Percentiles rank a stretch among this genome's conserved stretches.
Conservation (phyloP, 148 eudicot species). For the Vaccinium darrowii region DNA sequence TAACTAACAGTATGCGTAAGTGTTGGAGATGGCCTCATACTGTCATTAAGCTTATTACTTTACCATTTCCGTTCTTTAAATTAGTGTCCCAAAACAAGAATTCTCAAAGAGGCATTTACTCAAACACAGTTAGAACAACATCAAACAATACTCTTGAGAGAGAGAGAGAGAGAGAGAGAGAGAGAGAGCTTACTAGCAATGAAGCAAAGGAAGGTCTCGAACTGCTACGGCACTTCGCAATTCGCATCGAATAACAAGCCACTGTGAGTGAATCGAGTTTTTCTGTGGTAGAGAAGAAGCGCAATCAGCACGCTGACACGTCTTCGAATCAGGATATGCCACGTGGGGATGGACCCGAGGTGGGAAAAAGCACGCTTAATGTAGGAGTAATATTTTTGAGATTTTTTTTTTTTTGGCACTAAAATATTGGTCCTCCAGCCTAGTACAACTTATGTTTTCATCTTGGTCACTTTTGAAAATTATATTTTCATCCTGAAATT, state of each 20-base stretch:
- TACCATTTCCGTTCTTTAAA: background rate
- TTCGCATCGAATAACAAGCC: too few species aligned
- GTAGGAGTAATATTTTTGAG: too few species aligned
- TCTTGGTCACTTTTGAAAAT: too few species aligned
- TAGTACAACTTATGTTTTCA: too few species aligned
- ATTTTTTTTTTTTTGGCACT: too few species aligned
- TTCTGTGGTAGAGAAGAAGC: conserved; percentile 3
- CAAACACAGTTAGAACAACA: conserved; percentile 16
- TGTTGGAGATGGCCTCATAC: background rate
- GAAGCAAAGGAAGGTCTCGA: conserved; percentile 1
- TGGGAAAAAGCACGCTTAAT: background rate
- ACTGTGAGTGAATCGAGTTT: background rate
- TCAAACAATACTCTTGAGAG: background rate
- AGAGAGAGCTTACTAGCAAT: conserved; percentile 5
- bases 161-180: background rate
- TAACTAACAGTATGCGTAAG: background rate
- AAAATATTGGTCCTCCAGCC: too few species aligned
- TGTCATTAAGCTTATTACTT: background rate
- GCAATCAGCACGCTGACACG: background rate
- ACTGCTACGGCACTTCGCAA: background rate
- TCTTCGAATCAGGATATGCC: background rate
- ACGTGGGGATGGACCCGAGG: background rate
- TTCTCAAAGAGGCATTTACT: conserved; percentile 13
- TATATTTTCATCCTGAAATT: too few species aligned
- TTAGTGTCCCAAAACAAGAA: background rate